phyloP scores from a whole-genome alignment of 192 early-diverging fungal species.

The Backusella luteola region DNA sequence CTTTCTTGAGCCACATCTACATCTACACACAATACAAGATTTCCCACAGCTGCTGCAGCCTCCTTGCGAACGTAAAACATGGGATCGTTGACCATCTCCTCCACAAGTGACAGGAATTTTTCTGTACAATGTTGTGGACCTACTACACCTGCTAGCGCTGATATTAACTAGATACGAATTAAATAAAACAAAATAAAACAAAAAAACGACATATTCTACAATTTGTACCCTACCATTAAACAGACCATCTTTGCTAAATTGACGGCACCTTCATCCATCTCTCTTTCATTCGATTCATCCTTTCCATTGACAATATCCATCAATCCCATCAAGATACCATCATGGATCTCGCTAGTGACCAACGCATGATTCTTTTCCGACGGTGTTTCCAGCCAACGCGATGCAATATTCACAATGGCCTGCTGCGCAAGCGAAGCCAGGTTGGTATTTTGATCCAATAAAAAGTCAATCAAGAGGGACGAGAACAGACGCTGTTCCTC shows the following conservation, averaged over 20 bases:
- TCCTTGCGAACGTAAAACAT: constrained; percentile 62
- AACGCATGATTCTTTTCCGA: constrained; percentile 27
- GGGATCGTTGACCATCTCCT: constrained; percentile 41
- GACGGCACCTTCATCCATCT: constrained; percentile 32
- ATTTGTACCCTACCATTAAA: constrained; percentile 27
- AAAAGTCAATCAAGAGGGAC: constrained; percentile 43
- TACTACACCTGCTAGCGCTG: constrained; percentile 44
- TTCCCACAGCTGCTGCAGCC: constrained; percentile 44
- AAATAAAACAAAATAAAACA: background rate
- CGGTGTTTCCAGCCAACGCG: constrained; percentile 34
- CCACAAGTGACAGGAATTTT: constrained; percentile 48
- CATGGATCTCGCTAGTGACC: constrained; percentile 48
- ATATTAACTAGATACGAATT: constrained; percentile 40
- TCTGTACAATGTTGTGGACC: constrained; percentile 45
- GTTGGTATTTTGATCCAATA: constrained; percentile 55
- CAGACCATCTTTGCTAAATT: constrained; percentile 42
- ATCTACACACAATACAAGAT: constrained; percentile 33
- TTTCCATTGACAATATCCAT: constrained; percentile 19
- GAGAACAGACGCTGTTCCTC: constrained; percentile 43
- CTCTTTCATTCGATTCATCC: constrained; percentile 3
- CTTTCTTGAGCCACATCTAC: constrained; percentile 30
- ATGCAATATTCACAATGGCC: constrained; percentile 43
- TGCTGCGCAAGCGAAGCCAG: constrained; percentile 48
- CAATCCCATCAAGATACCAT: constrained; percentile 52
- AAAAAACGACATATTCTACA: background rate